Evolutionary conservation across 495 filamentous ascomycete species (phyloP).

Genomic region (Neurospora cerealis): DNA sequence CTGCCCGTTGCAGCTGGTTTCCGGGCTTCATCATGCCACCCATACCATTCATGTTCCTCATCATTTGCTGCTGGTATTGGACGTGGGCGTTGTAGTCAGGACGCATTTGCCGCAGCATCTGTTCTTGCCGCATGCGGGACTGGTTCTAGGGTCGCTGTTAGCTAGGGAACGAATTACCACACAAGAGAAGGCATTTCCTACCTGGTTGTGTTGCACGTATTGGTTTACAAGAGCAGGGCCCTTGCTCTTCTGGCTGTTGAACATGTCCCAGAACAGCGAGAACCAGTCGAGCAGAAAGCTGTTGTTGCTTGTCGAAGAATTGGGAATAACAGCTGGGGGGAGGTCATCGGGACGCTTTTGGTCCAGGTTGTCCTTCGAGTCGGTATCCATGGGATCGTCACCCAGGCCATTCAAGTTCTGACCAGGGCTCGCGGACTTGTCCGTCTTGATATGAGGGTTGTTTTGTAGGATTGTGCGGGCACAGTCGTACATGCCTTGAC

Average conservation of each 20-base stretch:
- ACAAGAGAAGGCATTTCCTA: slow-evolving; percentile 29
- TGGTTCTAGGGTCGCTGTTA: slow-evolving; percentile 41
- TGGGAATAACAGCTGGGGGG: slow-evolving; percentile 46
- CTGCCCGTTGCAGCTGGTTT: slow-evolving; percentile 59
- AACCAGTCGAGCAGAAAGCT: slow-evolving; percentile 94
- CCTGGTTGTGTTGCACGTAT: slow-evolving; percentile 75
- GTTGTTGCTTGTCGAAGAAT: slow-evolving; percentile 52
- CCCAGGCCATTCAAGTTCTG: slow-evolving; percentile 63
- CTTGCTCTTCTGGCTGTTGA: slow-evolving; percentile 60
- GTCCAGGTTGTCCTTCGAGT: slow-evolving; percentile 65
- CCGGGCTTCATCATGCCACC: slow-evolving; percentile 35
- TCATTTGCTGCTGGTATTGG: slow-evolving; percentile 44
- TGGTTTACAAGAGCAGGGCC: slow-evolving; percentile 45
- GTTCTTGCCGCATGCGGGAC: slow-evolving; percentile 51
- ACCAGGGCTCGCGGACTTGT: slow-evolving; percentile 43
- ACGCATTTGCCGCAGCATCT: not conserved
- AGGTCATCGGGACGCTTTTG: slow-evolving; percentile 68
- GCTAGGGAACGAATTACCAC: not conserved
- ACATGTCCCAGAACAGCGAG: slow-evolving; percentile 93
- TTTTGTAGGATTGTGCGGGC: slow-evolving; percentile 64
- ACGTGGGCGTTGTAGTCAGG: slow-evolving; percentile 31
- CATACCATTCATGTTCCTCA: slow-evolving; percentile 44
- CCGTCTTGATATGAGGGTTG: slow-evolving; percentile 45
- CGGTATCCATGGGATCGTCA: slow-evolving; percentile 72
- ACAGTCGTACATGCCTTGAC: slow-evolving; percentile 67